Base-by-base conservation (phyloP, 1,284 basidiomycete species). In the Singerocomus inundabilis region DNA sequence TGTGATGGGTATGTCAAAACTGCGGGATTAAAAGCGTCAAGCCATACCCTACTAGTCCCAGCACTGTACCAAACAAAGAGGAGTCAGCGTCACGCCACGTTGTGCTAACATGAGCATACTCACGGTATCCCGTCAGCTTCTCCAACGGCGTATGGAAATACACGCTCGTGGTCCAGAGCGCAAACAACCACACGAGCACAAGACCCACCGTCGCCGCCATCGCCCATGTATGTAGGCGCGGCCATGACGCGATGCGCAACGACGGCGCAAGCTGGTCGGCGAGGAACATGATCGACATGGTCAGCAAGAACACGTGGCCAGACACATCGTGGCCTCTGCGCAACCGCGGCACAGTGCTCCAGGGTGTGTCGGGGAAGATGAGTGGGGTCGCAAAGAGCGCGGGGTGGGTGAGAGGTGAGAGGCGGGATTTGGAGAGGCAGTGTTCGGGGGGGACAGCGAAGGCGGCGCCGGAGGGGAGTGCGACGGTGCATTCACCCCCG, bases 281-380 rank as follows among this genome's bases (percentile, higher is more conserved):
- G 34, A 97, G 77, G 64, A 97, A 86, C 16, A 97, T 74, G 8
- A 80, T 73, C n/a, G 86, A 80, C 72, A 97, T 81, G 2, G 89
- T 89, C 57, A 98, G 79, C 54, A 99, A 79, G 74, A 98, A 98
- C 25, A 93, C 80, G 66, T 99, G 96, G 2, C 95, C 95, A 0
- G 92, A 95, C 12, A 98, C 83, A 63, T 99, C 96, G 67, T 97
- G 93, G 0, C 95, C 95, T 53, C 80, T 84, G 62, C 81, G 80
- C 58, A 91, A 68, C 35, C 80, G 71, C 7, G 87, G 85, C 0
- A 70, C 59, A 0, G 71, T 76, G 13, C 61, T 61, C 78, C 81
- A 85, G 18, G 68, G 70, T 2, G 53, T 41, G 2, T 71, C 69
- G 1, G 75, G 72, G 16, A 72, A 60, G 9, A 68, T 51, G 31